Evolutionary conservation across 306 rosid genomes (phyloP), one percentile per base, ranked within the genome.

Genomic region (Ammopiptanthus mongolicus): DNA sequence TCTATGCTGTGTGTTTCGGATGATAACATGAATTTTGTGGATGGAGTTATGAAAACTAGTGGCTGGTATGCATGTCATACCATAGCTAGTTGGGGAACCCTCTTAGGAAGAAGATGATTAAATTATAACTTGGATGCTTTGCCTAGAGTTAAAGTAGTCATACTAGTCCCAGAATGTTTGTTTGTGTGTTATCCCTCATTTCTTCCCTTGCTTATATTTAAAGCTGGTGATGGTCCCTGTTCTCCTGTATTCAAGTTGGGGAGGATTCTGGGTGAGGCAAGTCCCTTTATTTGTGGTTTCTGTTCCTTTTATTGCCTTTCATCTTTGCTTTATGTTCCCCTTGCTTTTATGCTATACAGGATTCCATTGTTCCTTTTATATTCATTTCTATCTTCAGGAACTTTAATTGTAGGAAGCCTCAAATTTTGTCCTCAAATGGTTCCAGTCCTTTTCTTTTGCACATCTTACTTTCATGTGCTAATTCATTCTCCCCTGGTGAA

Each of bases 231-330:
- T 63, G 69, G 51, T 63, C 15, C 67, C 58, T 59, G 51, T 18
- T 48, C 42, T 44, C 31, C 78, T 17, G 21, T 21, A 21, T 42
- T 42, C 46, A 31, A 60, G 61, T 47, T 60, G 31, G 22, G 50
- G 33, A 60, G 37, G 69, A 46, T 60, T 61, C 70, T 29, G 60
- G 31, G 70, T 59, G 69, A 15, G n/a, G 59, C 19, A 73, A 73
- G 47, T 44, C 31, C 42, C 59, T 72, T 57, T 28, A 14, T 73
- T 42, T 73, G 33, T 51, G 58, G n/a, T 53, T 61, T 46, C 31
- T 60, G 29, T 56, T 41, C 29, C 5, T 50, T n/a, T 11, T 59
- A 51, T 36, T 75, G 65, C 33, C 60, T 23, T 52, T 25, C 48
- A 31, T 13, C 41, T 15, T 44, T 46, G 33, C 8, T 59, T 62